phyloP scores from a whole-genome alignment of 2,329 filamentous ascomycete genomes.

The Ophiocordyceps camponoti-saundersi region DNA sequence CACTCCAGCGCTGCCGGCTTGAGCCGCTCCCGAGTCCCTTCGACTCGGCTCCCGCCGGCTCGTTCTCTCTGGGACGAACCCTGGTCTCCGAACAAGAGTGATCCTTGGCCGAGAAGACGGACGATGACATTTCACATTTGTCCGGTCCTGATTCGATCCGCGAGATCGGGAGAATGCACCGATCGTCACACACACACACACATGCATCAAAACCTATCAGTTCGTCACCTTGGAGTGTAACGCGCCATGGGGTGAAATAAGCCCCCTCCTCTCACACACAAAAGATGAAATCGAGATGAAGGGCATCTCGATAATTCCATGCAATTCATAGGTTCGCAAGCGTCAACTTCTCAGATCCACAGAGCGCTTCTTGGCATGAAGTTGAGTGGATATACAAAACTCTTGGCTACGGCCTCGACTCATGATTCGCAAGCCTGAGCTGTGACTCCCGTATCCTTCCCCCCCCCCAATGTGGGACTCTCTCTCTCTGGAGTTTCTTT shows the following conservation, averaged over 20 bases:
- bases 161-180: neutral
- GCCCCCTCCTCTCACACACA: too few species aligned
- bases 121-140: too few species aligned
- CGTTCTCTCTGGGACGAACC: neutral
- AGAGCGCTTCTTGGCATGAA: neutral
- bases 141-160: too few species aligned
- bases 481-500: too few species aligned
- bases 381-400: neutral
- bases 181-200: neutral
- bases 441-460: neutral
- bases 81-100: neutral
- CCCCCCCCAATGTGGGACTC: neutral
- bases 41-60: neutral
- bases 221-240: neutral
- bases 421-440: neutral
- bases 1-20: neutral
- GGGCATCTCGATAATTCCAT: neutral
- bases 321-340: neutral
- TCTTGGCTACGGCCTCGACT: neutral
- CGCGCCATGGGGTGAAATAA: neutral
- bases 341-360: too few species aligned
- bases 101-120: neutral
- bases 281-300: neutral
- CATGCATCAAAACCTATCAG: neutral
- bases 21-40: neutral